Conservation (phyloP, 306 rosid species). For the Carpinus viminea region DNA sequence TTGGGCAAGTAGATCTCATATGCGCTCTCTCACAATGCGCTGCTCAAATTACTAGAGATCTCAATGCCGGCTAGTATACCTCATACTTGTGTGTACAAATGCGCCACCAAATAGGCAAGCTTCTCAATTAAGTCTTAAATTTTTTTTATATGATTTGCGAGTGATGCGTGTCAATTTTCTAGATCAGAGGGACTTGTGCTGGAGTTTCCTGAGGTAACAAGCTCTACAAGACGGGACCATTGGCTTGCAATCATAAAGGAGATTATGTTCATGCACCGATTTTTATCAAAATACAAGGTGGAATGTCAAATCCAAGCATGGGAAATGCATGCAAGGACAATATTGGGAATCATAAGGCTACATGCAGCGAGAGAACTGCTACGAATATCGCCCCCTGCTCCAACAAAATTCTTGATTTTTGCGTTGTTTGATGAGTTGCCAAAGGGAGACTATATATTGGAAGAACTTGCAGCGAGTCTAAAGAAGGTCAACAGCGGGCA, state of each 20-base stretch:
- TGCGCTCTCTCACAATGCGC: too few species aligned
- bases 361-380: constrained; percentile 95
- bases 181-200: constrained; percentile 49
- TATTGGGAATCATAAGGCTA: constrained; percentile 75
- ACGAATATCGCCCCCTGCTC: constrained; percentile 80
- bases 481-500: constrained; percentile 45
- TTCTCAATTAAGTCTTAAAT: not conserved
- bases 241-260: constrained; percentile 88
- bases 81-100: not conserved
- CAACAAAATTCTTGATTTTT: constrained; percentile 83
- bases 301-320: constrained; percentile 51
- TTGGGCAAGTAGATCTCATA: too few species aligned
- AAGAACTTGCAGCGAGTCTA: constrained; percentile 74
- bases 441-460: constrained; percentile 82
- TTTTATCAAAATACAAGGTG: constrained; percentile 51
- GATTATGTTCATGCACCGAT: constrained; percentile 67
- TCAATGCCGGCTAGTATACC: too few species aligned
- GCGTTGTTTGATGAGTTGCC: constrained; percentile 78
- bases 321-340: constrained; percentile 94
- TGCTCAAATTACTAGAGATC: too few species aligned
- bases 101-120: not conserved
- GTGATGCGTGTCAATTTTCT: not conserved
- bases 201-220: constrained; percentile 92
- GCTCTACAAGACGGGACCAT: constrained; percentile 93
- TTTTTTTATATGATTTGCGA: not conserved